Conservation (phyloP, 306 rosid species). For the Oemleria cerasiformis region DNA sequence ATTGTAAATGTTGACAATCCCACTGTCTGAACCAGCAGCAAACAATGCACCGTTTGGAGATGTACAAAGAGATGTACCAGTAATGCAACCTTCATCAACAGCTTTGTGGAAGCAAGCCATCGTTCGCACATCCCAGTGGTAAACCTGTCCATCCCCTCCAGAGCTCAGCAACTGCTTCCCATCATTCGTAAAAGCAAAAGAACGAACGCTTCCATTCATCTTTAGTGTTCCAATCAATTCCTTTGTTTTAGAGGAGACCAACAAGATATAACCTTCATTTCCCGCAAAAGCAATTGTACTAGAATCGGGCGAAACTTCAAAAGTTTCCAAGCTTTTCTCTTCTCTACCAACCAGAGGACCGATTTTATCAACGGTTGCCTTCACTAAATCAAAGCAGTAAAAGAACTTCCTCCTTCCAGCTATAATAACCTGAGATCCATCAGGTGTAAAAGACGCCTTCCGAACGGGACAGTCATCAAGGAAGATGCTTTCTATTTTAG, state of each 20-base stretch:
- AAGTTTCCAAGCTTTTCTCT: constrained; percentile 85
- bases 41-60: constrained; percentile 47
- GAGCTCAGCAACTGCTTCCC: constrained; percentile 70
- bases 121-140: constrained; percentile 93
- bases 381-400: constrained; percentile 75
- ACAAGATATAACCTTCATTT: constrained; percentile 87
- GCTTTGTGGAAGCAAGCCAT: constrained; percentile 70
- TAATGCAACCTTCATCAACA: constrained; percentile 58
- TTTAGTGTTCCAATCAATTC: constrained; percentile 77
- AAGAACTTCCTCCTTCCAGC: constrained; percentile 83
- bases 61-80: constrained; percentile 45
- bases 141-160: constrained; percentile 90
- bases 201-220: constrained; percentile 85
- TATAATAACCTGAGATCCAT: constrained; percentile 84
- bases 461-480: constrained; percentile 76
- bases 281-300: constrained; percentile 75
- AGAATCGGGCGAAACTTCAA: constrained; percentile 90
- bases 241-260: constrained; percentile 82
- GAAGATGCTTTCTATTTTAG: constrained; percentile 83
- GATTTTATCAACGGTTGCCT: constrained; percentile 67
- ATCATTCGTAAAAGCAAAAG: constrained; percentile 71
- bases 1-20: constrained; percentile 53
- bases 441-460: constrained; percentile 77
- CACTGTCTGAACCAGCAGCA: constrained; percentile 62
- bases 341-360: constrained; percentile 95